These are phyloP conservation scores for Ogataea trehaloabstinens DNA, from an alignment of 805 yeast species.

Conservation along the genomic window DNA sequence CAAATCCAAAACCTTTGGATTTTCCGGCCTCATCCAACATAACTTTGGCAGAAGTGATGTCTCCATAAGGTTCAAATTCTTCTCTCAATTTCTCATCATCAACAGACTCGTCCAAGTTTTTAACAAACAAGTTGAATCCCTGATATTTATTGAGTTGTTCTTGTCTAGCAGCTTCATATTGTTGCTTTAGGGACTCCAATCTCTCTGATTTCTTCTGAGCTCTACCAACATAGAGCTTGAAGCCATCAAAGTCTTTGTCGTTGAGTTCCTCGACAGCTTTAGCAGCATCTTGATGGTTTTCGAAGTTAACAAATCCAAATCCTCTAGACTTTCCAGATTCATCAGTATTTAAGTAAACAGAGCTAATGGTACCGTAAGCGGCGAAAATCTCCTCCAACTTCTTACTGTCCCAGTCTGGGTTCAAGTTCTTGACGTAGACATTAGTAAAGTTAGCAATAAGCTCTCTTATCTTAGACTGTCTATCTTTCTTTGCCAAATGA, in stretches of 20 bases:
- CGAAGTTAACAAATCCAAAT: constrained; percentile 93
- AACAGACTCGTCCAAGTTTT: constrained; percentile 91
- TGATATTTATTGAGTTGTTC: constrained; percentile 93
- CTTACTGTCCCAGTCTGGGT: constrained; percentile 63
- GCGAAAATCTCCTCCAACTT: constrained; percentile 71
- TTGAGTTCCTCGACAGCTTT: constrained; percentile 91
- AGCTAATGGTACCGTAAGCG: constrained; percentile 77
- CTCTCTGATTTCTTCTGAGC: constrained; percentile 99
- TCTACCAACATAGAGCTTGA: constrained; percentile 91
- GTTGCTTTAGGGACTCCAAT: constrained; percentile 90
- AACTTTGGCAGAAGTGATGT: constrained; percentile 93
- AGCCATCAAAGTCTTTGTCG: constrained; percentile 81
- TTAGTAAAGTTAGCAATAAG: constrained; percentile 92
- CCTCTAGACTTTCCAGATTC: constrained; percentile 89
- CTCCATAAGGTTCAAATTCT: constrained; percentile 91
- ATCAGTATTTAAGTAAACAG: constrained; percentile 77
- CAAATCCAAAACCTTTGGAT: constrained; percentile 98
- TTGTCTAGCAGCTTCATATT: constrained; percentile 86
- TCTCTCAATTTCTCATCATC: constrained; percentile 89
- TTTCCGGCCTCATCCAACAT: constrained; percentile 94
- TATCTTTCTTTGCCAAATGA: constrained; percentile 89
- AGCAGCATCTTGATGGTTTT: constrained; percentile 80
- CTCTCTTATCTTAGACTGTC: constrained; percentile 89
- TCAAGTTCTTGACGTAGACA: constrained; percentile 90
- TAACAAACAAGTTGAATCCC: constrained; percentile 95